These are phyloP conservation scores for Pisolithus albus DNA, from an alignment of 768 basidiomycete species.

Conservation along the genomic window DNA sequence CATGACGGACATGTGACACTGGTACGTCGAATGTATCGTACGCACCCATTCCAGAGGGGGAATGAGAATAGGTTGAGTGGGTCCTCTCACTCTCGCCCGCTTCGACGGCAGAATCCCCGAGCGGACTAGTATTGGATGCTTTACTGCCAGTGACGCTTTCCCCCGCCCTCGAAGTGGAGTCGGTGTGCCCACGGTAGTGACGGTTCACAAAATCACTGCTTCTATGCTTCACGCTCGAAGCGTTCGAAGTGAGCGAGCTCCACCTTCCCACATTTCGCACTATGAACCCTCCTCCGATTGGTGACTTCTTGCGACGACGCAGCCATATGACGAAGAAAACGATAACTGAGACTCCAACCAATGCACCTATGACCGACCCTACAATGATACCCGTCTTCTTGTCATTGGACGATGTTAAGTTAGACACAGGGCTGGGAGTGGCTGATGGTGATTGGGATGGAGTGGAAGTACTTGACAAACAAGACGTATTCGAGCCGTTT, in stretches of 20 bases:
- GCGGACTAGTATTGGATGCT: conserved; percentile 10
- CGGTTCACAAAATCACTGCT: neutral
- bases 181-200: conserved; percentile 17
- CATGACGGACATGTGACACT: conserved; percentile 11
- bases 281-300: conserved; percentile 26
- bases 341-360: conserved; percentile 30
- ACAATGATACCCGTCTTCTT: conserved; percentile 40
- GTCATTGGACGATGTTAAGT: conserved; percentile 20
- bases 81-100: conserved; percentile 19
- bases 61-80: conserved; percentile 6
- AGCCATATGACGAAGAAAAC: conserved; percentile 29
- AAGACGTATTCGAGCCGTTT: conserved; percentile 32
- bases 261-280: conserved; percentile 19
- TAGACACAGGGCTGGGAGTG: conserved; percentile 5
- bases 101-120: conserved; percentile 15
- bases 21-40: conserved; percentile 17
- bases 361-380: conserved; percentile 46
- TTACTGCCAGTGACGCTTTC: conserved; percentile 10
- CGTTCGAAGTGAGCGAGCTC: conserved; percentile 22
- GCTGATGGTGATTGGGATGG: conserved; percentile 11
- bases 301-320: conserved; percentile 12
- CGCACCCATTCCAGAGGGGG: conserved; percentile 10
- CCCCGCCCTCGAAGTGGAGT: conserved; percentile 15
- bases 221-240: conserved; percentile 10
- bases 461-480: conserved; percentile 18